phyloP scores from a whole-genome alignment of 2,329 filamentous ascomycete species.

The Neodidymelliopsis sp. region DNA sequence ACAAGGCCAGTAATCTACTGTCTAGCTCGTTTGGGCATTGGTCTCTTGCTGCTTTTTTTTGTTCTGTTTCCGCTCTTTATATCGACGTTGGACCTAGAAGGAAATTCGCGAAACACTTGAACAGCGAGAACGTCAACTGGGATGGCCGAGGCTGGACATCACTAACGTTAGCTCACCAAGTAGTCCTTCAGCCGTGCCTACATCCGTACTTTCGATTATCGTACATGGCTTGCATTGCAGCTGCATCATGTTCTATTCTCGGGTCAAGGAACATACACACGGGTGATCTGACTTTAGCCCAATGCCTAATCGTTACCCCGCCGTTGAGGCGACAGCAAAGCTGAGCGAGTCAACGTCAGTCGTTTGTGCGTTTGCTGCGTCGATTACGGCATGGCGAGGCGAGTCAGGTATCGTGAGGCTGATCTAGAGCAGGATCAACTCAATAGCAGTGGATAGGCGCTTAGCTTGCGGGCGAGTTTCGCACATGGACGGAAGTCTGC shows the following conservation, averaged over 20 bases:
- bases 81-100: not conserved
- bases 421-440: slow-evolving; percentile 30
- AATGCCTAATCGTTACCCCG: not conserved
- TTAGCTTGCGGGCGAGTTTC: not conserved
- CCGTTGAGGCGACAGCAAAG: slow-evolving; percentile 6
- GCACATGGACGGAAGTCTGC: not conserved
- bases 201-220: not conserved
- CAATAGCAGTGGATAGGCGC: slow-evolving; percentile 6
- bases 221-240: slow-evolving; percentile 2
- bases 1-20: not conserved
- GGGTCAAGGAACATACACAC: not conserved
- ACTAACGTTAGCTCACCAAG: too few species aligned
- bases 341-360: not conserved
- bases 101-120: not conserved
- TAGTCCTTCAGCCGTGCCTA: too few species aligned
- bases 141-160: too few species aligned
- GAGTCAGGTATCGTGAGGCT: slow-evolving; percentile 18
- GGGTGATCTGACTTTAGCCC: slow-evolving; percentile 3
- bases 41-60: not conserved
- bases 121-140: not conserved
- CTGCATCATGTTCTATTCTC: slow-evolving; percentile 10
- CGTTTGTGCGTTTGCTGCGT: slow-evolving; percentile 3
- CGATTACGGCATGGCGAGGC: slow-evolving; percentile 13
- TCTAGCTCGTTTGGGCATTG: too few species aligned
- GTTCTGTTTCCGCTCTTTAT: not conserved